phyloP scores from a whole-genome alignment of 202 grass and related monocot genomes.

The Saccharum hybrid region DNA sequence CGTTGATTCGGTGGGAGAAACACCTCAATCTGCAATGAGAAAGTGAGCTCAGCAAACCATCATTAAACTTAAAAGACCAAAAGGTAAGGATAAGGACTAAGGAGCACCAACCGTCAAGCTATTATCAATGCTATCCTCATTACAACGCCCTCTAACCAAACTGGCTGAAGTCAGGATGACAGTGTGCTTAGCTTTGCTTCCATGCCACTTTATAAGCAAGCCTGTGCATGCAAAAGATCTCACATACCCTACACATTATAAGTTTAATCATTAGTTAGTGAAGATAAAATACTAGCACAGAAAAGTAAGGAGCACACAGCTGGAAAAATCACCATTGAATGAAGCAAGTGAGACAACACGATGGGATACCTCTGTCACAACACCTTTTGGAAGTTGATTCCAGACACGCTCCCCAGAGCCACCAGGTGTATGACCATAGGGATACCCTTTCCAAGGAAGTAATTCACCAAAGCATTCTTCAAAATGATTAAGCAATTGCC shows the following conservation, averaged over 20 bases:
- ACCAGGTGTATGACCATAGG: background rate
- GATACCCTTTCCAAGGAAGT: slow-evolving; percentile 31
- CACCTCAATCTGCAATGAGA: slow-evolving; percentile 33
- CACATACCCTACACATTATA: background rate
- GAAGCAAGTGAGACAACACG: slow-evolving; percentile 43
- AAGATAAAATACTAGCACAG: background rate
- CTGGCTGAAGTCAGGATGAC: slow-evolving; percentile 34
- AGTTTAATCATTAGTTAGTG: background rate
- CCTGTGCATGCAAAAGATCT: slow-evolving; percentile 47
- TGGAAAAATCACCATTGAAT: background rate
- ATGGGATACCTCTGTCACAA: slow-evolving; percentile 16
- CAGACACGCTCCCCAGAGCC: background rate
- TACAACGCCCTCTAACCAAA: slow-evolving; percentile 7
- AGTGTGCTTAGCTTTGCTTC: background rate
- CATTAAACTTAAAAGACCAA: slow-evolving; percentile 8
- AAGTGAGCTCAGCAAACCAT: background rate
- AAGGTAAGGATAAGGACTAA: background rate
- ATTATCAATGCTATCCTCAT: background rate
- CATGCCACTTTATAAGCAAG: slow-evolving; percentile 41
- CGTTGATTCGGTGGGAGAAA: slow-evolving; percentile 26
- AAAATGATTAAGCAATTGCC: background rate
- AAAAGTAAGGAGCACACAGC: background rate
- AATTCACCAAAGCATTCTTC: slow-evolving; percentile 28
- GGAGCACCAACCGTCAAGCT: slow-evolving; percentile 34
- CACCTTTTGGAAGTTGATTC: background rate